phyloP scores from a whole-genome alignment of 2,329 filamentous ascomycete species.

The Endocalyx cinctus region DNA sequence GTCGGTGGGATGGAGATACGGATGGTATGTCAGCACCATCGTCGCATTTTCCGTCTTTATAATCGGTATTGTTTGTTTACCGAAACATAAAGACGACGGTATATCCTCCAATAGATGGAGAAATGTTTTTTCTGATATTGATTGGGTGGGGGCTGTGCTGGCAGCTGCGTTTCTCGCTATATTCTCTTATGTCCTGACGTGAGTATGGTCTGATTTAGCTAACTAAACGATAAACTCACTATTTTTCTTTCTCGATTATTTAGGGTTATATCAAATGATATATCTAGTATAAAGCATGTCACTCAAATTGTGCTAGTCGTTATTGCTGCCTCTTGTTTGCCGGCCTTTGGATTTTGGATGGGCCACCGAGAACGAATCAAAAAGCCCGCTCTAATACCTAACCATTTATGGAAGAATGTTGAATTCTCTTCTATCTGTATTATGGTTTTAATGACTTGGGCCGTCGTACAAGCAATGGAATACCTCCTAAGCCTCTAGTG shows the following conservation, averaged over 20 bases:
- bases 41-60: conserved; percentile 22
- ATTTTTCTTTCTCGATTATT: no score
- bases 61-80: conserved; percentile 20
- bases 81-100: conserved; percentile 17
- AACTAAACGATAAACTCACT: conserved; percentile 31
- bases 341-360: conserved; percentile 42
- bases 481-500: conserved; percentile 38
- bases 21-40: conserved; percentile 24
- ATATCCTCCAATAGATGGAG: conserved; percentile 7
- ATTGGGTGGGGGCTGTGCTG: conserved; percentile 41
- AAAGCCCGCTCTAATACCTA: conserved; percentile 47
- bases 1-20: conserved; percentile 31
- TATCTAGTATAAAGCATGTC: no score
- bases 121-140: conserved; percentile 30
- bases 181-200: conserved; percentile 40
- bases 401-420: conserved; percentile 50
- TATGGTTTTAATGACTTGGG: conserved; percentile 37
- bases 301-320: no score
- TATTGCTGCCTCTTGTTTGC: conserved; percentile 36
- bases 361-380: conserved; percentile 3
- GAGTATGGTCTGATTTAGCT: conserved; percentile 34
- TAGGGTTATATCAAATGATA: no score
- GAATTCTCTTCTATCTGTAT: conserved; percentile 48
- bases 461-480: conserved; percentile 39
- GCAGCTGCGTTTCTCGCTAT: conserved; percentile 34